These are phyloP conservation scores for Coemansia sp. DNA, from an alignment of 192 early-diverging fungal species.

Conservation along the genomic window DNA sequence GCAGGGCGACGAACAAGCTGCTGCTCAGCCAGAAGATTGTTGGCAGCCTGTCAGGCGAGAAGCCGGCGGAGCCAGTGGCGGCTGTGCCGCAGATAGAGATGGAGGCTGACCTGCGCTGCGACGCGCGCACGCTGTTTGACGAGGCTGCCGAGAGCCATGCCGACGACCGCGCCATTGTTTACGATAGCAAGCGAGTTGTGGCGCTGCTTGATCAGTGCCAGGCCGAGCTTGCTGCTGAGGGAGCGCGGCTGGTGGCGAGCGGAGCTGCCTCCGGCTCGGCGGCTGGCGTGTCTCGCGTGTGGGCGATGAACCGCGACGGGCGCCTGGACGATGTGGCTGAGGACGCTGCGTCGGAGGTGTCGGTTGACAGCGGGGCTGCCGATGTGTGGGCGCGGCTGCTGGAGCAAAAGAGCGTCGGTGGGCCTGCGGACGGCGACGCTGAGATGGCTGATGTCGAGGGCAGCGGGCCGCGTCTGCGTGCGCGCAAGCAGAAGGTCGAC, in stretches of 20 bases:
- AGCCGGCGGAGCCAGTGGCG: background rate
- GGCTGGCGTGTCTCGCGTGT: constrained; percentile 30
- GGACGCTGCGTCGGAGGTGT: background rate
- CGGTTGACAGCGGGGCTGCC: background rate
- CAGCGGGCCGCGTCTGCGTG: constrained; percentile 24
- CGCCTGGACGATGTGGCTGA: background rate
- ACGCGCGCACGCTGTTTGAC: constrained; percentile 75
- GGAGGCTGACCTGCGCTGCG: constrained; percentile 78
- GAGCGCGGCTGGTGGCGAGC: background rate
- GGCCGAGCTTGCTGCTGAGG: constrained; percentile 11
- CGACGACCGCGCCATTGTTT: constrained; percentile 21
- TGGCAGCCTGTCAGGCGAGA: constrained; percentile 65
- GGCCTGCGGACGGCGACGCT: background rate
- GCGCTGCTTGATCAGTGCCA: constrained; percentile 35
- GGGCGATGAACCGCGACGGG: constrained; percentile 15
- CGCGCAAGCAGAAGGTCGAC: constrained; percentile 36
- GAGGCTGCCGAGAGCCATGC: constrained; percentile 58
- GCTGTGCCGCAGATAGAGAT: constrained; percentile 7
- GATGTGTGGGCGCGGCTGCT: constrained; percentile 27
- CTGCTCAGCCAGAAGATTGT: constrained; percentile 95
- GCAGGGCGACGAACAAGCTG: constrained; percentile 94
- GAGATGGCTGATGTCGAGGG: constrained; percentile 6
- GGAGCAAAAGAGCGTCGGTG: background rate
- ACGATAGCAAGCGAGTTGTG: constrained; percentile 5
- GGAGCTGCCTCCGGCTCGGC: background rate